phyloP scores from a whole-genome alignment of 2,329 filamentous ascomycete species.

The Metarhizium anisopliae region DNA sequence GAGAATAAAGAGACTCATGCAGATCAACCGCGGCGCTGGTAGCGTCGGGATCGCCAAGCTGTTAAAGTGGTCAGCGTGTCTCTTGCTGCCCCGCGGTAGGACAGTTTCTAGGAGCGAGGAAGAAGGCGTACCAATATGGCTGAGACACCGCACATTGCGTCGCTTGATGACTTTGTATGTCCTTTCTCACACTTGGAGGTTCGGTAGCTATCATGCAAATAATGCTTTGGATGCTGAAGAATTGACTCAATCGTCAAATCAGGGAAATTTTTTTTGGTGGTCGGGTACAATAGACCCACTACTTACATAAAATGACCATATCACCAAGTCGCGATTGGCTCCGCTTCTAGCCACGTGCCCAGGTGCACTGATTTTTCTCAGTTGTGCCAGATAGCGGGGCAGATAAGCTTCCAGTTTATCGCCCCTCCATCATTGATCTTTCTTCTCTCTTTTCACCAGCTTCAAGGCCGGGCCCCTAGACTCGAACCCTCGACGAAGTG shows the following conservation, averaged over 20 bases:
- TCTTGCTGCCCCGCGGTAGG: background rate
- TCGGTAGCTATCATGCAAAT: background rate
- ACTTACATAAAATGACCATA: background rate
- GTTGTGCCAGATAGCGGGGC: too few species aligned
- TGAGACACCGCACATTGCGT: conserved; percentile 6
- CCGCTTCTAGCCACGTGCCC: too few species aligned
- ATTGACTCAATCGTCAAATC: background rate
- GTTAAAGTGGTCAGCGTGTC: background rate
- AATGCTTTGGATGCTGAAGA: background rate
- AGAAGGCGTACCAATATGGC: conserved; percentile 4
- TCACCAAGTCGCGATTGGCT: background rate
- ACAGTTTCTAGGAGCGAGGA: background rate
- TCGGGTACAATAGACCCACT: background rate
- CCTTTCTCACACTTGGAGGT: background rate
- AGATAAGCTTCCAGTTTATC: too few species aligned
- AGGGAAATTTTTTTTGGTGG: background rate
- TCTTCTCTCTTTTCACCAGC: too few species aligned
- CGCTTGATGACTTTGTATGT: background rate
- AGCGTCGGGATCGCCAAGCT: conserved; percentile 25
- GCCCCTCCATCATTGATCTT: too few species aligned
- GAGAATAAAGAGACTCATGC: conserved; percentile 63
- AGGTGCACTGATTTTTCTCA: too few species aligned
- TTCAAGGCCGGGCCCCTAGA: too few species aligned
- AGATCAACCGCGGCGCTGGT: conserved; percentile 50
- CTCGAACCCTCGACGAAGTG: too few species aligned